Evolutionary conservation across 2,329 filamentous ascomycete genomes (phyloP), one percentile per base, ranked within the genome.

Genomic region (Ascocoryne sarcoides): DNA sequence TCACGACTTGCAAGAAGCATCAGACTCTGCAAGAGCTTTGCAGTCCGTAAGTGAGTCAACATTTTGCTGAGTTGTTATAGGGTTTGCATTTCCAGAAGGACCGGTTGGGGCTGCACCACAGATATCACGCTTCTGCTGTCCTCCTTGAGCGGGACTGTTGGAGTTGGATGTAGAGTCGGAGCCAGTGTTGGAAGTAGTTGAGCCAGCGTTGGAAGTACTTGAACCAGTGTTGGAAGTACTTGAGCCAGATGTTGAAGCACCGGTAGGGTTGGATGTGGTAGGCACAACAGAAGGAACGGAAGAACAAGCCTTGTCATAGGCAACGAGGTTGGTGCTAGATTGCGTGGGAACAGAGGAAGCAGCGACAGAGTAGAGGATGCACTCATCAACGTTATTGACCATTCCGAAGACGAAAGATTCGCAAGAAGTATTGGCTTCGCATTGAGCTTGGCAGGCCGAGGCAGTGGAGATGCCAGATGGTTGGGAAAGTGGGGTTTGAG

Each of bases 311-410:
- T 42, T 46, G 32, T 51, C 48, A 31, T 43, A 51, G 16, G 30
- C 44, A 17, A 51, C 29, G 10, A 51, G 37, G 26, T 50, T 44
- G 36, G 39, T 43, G 36, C 26, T 36, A 3, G 38, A 28, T 21
- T 51, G 48, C 4, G 34, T 30, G 12, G 50, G 50, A n/a, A 52
- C 35, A 2, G 42, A 44, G 10, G 50, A 31, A 30, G 50, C 50
- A 3, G 50, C 18, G 2, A 52, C 48, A 8, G 46, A 43, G 44
- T 44, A 52, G 31, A 51, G 46, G 20, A 51, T 49, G 38, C 50
- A 52, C 28, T 49, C 29, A 23, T 33, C 33, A 10, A 10, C 39
- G 15, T 37, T 40, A 30, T 51, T 33, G 10, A 46, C 44, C 37
- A 49, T 37, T 9, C 48, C 48, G 23, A 49, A 51, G 23, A 47